Percentiles rank a stretch among this genome's conserved stretches.
Evolutionary conservation across 2,329 filamentous ascomycete species (phyloP).

Genomic region (Aspergillus hiratsukae): DNA sequence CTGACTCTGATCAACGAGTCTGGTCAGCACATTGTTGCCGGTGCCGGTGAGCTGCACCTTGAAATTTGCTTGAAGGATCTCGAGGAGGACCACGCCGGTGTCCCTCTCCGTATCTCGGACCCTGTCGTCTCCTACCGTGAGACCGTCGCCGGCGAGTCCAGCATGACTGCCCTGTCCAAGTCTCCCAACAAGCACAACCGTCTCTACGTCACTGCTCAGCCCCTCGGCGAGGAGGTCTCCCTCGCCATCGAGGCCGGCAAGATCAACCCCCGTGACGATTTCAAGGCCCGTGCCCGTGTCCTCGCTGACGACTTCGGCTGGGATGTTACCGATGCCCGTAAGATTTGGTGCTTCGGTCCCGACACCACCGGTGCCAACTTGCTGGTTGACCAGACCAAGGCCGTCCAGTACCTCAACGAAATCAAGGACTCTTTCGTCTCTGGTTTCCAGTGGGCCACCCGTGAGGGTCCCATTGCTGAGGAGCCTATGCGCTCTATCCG

Average conservation of each 20-base stretch:
- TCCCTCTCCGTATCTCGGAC: slow-evolving; percentile 96
- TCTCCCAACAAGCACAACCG: slow-evolving; percentile 99
- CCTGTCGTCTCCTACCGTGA: slow-evolving; percentile 98
- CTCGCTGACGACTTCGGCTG: slow-evolving; percentile 96
- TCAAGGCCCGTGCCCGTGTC: slow-evolving; percentile 96
- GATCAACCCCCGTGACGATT: slow-evolving; percentile 92
- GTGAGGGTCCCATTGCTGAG: slow-evolving; percentile 95
- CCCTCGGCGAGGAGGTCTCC: slow-evolving; percentile 85
- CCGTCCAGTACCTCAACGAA: slow-evolving; percentile 99
- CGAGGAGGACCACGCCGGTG: slow-evolving; percentile 97
- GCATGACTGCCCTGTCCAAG: slow-evolving; percentile 97
- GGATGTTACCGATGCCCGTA: slow-evolving; percentile 99
- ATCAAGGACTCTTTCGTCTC: slow-evolving; percentile 99
- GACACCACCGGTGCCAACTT: slow-evolving; percentile 97
- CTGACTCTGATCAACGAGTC: slow-evolving; percentile 83
- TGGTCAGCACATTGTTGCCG: slow-evolving; percentile 97
- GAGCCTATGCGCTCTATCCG: slow-evolving; percentile 96
- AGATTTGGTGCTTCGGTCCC: slow-evolving; percentile 99
- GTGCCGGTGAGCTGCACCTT: slow-evolving; percentile 98
- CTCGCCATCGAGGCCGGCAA: slow-evolving; percentile 87
- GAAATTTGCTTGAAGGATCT: slow-evolving; percentile 99
- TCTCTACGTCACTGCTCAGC: slow-evolving; percentile 92
- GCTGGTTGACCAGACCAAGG: slow-evolving; percentile 99
- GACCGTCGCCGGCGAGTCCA: slow-evolving; percentile 78
- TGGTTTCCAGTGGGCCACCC: slow-evolving; percentile 99